A percentile compares a stretch with the other conserved stretches of the same genome.
Conservation (phyloP, 2,329 filamentous ascomycete species). For the Sporothrix pallida region DNA sequence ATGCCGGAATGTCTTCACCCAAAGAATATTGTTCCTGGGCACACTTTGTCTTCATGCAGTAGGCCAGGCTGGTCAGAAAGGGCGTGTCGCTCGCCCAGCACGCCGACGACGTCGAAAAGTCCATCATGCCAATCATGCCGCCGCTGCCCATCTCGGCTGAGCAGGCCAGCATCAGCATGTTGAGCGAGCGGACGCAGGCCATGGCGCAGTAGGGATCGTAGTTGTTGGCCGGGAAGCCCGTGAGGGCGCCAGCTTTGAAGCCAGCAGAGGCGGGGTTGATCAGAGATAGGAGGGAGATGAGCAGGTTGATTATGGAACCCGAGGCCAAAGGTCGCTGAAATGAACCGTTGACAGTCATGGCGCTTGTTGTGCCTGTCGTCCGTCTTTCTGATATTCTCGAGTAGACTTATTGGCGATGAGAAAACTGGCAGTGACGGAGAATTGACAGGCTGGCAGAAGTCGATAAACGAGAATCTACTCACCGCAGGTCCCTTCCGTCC, state of each 20-base stretch:
- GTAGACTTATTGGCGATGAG: no score
- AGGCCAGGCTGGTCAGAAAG: not conserved
- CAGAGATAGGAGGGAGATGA: not conserved
- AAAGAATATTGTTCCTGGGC: not conserved
- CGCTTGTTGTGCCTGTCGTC: no score
- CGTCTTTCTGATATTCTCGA: no score
- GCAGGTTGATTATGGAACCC: not conserved
- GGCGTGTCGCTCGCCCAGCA: constrained; percentile 14
- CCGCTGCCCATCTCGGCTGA: not conserved
- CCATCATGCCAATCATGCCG: constrained; percentile 15
- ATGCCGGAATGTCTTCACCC: not conserved
- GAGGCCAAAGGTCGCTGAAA: no score
- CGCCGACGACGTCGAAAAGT: not conserved
- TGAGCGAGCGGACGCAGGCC: not conserved
- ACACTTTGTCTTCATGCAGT: not conserved
- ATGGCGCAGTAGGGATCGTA: constrained; percentile 8
- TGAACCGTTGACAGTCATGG: no score
- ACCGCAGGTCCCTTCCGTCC: not conserved
- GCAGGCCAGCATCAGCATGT: not conserved
- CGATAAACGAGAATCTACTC: no score
- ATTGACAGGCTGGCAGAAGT: not conserved
- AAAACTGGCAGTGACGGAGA: no score
- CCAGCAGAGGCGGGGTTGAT: not conserved
- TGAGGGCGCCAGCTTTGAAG: not conserved
- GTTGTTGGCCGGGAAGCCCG: not conserved